Evolutionary conservation across 148 eudicot genomes (phyloP).

Genomic region (Talinum fruticosum): DNA sequence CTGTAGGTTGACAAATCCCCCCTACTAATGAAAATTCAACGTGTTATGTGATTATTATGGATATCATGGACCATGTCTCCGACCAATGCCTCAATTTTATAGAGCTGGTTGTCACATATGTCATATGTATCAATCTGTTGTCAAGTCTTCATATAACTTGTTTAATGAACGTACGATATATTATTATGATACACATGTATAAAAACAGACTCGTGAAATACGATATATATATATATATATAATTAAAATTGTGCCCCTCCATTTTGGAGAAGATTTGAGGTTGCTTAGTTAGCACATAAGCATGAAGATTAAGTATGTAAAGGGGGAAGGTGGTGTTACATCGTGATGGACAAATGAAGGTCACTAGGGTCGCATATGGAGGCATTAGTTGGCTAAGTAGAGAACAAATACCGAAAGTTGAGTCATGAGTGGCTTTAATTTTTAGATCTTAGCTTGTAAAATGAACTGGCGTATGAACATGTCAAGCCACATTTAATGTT

Average conservation of each 20-base stretch:
- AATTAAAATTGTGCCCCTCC: slow-evolving; percentile 3
- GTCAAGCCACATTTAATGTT: slow-evolving; percentile 21
- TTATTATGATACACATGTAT: no score
- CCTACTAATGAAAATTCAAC: not conserved
- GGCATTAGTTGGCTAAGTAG: slow-evolving; percentile 26
- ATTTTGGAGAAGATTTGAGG: not conserved
- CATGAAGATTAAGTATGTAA: not conserved
- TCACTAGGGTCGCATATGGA: slow-evolving; percentile 13
- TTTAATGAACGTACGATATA: no score
- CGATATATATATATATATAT: not conserved
- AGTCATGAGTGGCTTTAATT: slow-evolving; percentile 14
- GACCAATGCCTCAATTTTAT: no score
- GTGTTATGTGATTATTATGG: no score
- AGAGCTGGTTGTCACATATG: no score
- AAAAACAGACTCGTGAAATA: not conserved
- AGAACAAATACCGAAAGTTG: slow-evolving; percentile 22
- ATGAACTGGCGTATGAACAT: slow-evolving; percentile 16
- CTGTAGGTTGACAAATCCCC: not conserved
- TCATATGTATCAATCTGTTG: no score
- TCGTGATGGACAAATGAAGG: slow-evolving; percentile 9
- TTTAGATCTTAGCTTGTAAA: not conserved
- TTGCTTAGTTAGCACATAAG: not conserved
- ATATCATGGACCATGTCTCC: no score
- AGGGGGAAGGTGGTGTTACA: slow-evolving; percentile 8
- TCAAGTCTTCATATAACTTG: no score